Conservation (phyloP, 1,284 basidiomycete species). For the Apiotrichum sp. region DNA sequence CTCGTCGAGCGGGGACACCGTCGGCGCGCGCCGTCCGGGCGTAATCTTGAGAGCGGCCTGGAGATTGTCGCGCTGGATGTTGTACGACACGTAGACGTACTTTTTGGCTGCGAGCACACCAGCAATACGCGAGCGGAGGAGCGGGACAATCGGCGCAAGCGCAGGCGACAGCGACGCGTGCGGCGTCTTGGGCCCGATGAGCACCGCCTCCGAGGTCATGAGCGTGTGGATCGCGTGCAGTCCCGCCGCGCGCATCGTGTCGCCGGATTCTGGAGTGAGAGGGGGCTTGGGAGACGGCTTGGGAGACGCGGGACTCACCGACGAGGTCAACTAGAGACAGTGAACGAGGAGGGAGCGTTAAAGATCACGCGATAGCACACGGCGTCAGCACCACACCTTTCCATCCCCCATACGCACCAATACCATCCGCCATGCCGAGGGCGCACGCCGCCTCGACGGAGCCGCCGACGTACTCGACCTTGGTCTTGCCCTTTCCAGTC, state of each 20-base stretch:
- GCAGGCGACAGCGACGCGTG: constrained; percentile 59
- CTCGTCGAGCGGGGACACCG: constrained; percentile 74
- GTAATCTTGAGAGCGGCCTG: constrained; percentile 65
- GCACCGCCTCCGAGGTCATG: constrained; percentile 82
- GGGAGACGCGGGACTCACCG: constrained; percentile 54
- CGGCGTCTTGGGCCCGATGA: constrained; percentile 72
- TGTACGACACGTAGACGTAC: constrained; percentile 91
- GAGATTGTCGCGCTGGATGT: constrained; percentile 64
- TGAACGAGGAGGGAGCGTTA: no score
- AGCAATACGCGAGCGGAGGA: constrained; percentile 80
- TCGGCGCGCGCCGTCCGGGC: constrained; percentile 84
- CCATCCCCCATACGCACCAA: constrained; percentile 56
- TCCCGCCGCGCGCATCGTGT: constrained; percentile 98
- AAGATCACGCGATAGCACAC: no score
- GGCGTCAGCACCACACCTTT: background rate
- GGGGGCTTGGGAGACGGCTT: background rate
- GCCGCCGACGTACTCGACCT: constrained; percentile 92
- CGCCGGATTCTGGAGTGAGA: constrained; percentile 68
- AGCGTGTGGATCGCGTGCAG: constrained; percentile 87
- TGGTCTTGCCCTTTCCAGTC: constrained; percentile 56
- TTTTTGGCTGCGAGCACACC: constrained; percentile 85
- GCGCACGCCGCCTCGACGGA: constrained; percentile 98
- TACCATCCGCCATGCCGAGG: constrained; percentile 92
- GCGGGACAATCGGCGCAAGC: constrained; percentile 58
- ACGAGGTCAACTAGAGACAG: constrained; percentile 70